Conservation (phyloP, 2,329 filamentous ascomycete species). For the Ilyonectria destructans region DNA sequence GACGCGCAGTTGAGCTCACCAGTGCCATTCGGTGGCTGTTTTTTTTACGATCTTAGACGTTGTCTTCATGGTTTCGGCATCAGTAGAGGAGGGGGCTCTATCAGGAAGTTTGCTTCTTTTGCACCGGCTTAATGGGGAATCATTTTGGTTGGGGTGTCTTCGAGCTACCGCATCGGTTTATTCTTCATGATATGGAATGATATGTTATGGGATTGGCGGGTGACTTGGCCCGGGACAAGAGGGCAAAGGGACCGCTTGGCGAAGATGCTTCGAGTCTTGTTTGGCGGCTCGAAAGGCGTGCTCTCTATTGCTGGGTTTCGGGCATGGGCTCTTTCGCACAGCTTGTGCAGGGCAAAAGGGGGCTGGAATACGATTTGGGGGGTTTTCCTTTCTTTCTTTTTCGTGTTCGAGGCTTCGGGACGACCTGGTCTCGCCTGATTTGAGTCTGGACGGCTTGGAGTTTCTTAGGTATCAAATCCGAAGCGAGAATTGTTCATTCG, state of each 20-base stretch:
- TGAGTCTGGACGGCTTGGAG: constrained; percentile 18
- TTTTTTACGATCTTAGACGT: constrained; percentile 47
- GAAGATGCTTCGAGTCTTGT: constrained; percentile 10
- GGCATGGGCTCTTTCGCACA: neutral
- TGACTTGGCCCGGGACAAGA: constrained; percentile 20
- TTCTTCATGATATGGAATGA: constrained; percentile 46
- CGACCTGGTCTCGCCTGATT: constrained; percentile 24
- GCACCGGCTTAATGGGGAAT: constrained; percentile 46
- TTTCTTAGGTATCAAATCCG: constrained; percentile 23
- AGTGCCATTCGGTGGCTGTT: constrained; percentile 20
- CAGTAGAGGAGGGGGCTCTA: constrained; percentile 39
- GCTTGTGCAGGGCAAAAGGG: constrained; percentile 31
- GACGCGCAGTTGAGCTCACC: constrained; percentile 7
- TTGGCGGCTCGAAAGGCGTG: constrained; percentile 12
- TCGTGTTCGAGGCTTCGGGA: constrained; percentile 19
- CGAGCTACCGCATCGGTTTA: constrained; percentile 39
- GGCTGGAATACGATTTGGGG: constrained; percentile 24
- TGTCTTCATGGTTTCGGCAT: constrained; percentile 32
- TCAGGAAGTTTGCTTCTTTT: constrained; percentile 41
- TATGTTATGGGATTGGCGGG: constrained; percentile 28
- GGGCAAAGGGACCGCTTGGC: constrained; percentile 11
- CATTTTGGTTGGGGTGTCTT: constrained; percentile 38
- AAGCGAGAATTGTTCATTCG: constrained; percentile 21
- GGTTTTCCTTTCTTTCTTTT: constrained; percentile 13
- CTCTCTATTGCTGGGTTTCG: constrained; percentile 5